Base-by-base conservation (phyloP, 805 yeast species). In the Maudiozyma pseudohumilis region DNA sequence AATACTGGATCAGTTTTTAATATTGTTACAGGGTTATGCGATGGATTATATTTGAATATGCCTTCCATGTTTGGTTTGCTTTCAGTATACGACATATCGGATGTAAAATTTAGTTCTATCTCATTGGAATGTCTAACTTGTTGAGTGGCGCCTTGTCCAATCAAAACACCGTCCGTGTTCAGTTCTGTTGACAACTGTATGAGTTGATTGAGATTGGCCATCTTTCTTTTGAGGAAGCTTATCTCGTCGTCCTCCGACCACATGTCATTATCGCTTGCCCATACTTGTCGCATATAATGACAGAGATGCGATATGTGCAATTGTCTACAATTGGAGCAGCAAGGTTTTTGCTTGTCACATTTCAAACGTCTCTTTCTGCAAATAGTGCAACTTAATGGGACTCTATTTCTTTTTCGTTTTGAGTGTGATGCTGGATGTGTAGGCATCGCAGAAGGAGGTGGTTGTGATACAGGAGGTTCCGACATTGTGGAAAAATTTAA, bases 221-320 rank as follows among this genome's bases (percentile, higher is more conserved):
- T 19, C 26, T 27, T 34, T 13, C 15, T 11, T 20, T 27, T 25
- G n/a, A 34, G 11, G 10, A 20, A 34, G 6, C 13, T 6, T 9
- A 25, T 34, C 18, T 34, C 36, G 6, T 34, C 30, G 20, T 34
- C 13, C 15, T 32, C 32, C 6, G 32, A 29, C 32, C 22, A 23
- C 6, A 16, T 10, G 5, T 22, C 28, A 15, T 18, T 15, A 18
- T 58, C 50, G 49, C 59, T 46, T 55, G 77, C 77, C 80, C 80
- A 74, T 11, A 66, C 59, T 29, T 77, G 80, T 43, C 70, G 76
- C 45, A 74, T 61, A 44, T 72, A 74, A 36, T 71, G 72, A 40
- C 80, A 74, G n/a, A 73, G 54, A 49, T 73, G 78, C 7, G 69
- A 69, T 13, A 73, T 77, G 2, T 77, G 77, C 12, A 74, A 72